Evolutionary conservation across 2,329 filamentous ascomycete genomes (phyloP).

Genomic region (Xylariaceae sp.): DNA sequence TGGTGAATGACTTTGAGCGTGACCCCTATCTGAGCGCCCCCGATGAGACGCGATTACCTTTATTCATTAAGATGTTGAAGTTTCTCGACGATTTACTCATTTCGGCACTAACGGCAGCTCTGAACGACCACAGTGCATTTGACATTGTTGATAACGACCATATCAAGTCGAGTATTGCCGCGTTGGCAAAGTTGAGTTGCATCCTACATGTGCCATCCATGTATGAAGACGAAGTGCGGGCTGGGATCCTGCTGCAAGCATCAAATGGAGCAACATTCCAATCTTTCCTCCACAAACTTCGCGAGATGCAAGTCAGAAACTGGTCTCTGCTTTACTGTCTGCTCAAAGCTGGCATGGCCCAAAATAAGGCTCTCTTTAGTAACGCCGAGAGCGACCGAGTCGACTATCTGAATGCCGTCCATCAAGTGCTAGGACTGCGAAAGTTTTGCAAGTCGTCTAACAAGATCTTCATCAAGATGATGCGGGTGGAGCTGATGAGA

Average conservation of each 20-base stretch:
- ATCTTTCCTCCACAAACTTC: constrained; percentile 65
- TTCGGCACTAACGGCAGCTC: constrained; percentile 65
- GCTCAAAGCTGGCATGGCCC: constrained; percentile 69
- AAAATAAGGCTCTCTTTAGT: constrained; percentile 63
- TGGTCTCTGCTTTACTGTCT: constrained; percentile 88
- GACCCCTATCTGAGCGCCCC: constrained; percentile 63
- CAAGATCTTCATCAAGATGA: constrained; percentile 84
- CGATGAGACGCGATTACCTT: constrained; percentile 62
- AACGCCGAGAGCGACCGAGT: constrained; percentile 70
- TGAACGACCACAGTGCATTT: constrained; percentile 68
- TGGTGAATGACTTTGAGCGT: constrained; percentile 60
- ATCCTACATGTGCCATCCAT: constrained; percentile 77
- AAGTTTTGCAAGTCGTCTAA: constrained; percentile 82
- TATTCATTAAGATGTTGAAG: constrained; percentile 74
- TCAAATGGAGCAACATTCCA: constrained; percentile 55
- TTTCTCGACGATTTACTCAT: constrained; percentile 74
- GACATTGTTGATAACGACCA: constrained; percentile 83
- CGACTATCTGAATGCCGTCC: constrained; percentile 75
- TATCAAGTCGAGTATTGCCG: constrained; percentile 67
- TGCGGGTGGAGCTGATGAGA: constrained; percentile 79
- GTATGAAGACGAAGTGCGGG: constrained; percentile 80
- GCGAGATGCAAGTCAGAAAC: constrained; percentile 81
- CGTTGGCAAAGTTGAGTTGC: constrained; percentile 68
- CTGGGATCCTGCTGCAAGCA: constrained; percentile 66
- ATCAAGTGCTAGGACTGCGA: constrained; percentile 79